phyloP scores from a whole-genome alignment of 495 filamentous ascomycete species.

The Penicillium canariense region DNA sequence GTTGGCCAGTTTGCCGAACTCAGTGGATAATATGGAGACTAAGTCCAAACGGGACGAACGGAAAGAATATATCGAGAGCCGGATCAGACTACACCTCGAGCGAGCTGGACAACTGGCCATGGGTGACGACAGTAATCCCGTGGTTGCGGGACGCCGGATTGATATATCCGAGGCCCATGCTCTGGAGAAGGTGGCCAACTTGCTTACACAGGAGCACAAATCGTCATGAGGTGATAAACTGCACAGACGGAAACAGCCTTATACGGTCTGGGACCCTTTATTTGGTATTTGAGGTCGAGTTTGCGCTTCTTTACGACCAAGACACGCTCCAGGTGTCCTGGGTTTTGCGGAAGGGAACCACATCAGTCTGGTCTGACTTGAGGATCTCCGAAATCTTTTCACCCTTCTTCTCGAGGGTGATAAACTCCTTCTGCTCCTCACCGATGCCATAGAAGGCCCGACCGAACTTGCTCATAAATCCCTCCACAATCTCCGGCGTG shows the following conservation, averaged over 20 bases:
- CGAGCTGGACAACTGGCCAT: slow-evolving; percentile 42
- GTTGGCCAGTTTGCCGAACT: slow-evolving; percentile 49
- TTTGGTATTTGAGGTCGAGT: background rate
- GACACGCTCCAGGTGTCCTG: slow-evolving; percentile 62
- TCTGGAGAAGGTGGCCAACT: slow-evolving; percentile 42
- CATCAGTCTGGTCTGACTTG: slow-evolving; percentile 52
- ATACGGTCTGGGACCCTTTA: slow-evolving; percentile 14
- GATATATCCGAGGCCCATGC: slow-evolving; percentile 46
- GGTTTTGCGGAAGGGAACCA: slow-evolving; percentile 69
- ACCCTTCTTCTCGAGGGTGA: slow-evolving; percentile 59
- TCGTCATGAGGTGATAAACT: slow-evolving; percentile 7
- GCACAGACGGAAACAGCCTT: slow-evolving; percentile 3
- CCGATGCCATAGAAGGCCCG: slow-evolving; percentile 66
- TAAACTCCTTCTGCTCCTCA: slow-evolving; percentile 51
- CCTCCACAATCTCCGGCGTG: slow-evolving; percentile 66
- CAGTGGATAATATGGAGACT: slow-evolving; percentile 29
- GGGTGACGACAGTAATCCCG: slow-evolving; percentile 36
- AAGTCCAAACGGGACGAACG: slow-evolving; percentile 53
- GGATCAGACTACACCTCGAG: slow-evolving; percentile 51
- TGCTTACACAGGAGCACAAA: slow-evolving; percentile 39
- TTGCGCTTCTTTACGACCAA: slow-evolving; percentile 34
- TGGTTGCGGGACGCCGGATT: slow-evolving; percentile 42
- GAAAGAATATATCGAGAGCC: slow-evolving; percentile 72
- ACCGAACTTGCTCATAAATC: slow-evolving; percentile 74
- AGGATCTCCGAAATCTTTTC: slow-evolving; percentile 56